Evolutionary conservation across 2,329 filamentous ascomycete species (phyloP).

Genomic region (Didymella pomorum): DNA sequence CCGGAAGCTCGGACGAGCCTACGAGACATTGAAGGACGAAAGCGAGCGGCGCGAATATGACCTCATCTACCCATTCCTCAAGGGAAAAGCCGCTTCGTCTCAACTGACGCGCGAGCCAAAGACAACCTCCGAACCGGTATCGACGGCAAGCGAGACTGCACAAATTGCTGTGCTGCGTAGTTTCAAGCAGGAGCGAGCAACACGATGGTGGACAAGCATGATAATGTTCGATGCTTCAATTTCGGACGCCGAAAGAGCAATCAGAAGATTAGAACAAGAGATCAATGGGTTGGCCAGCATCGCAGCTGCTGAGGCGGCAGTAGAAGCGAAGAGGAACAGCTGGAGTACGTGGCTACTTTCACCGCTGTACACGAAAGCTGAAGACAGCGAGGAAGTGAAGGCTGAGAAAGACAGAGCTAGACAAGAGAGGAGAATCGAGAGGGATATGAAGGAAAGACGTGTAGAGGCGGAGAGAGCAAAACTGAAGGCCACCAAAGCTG

Average conservation of each 20-base stretch:
- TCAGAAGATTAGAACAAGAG: conserved; percentile 35
- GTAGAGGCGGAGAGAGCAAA: conserved; percentile 27
- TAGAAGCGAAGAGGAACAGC: conserved; percentile 43
- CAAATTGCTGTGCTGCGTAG: conserved; percentile 40
- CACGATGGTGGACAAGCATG: conserved; percentile 38
- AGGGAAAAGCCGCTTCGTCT: conserved; percentile 3
- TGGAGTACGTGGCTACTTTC: conserved; percentile 41
- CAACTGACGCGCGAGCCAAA: background rate
- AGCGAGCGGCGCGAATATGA: conserved; percentile 45
- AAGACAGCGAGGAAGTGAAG: conserved; percentile 47
- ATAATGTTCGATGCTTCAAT: conserved; percentile 21
- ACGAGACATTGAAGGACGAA: conserved; percentile 49
- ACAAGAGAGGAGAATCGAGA: conserved; percentile 44
- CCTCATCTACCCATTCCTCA: conserved; percentile 41
- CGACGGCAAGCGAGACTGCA: conserved; percentile 19
- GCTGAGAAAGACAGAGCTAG: conserved; percentile 41
- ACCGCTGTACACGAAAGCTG: conserved; percentile 36
- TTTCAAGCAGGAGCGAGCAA: conserved; percentile 40
- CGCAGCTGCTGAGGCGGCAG: conserved; percentile 36
- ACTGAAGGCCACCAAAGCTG: conserved; percentile 27
- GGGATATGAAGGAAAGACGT: conserved; percentile 45
- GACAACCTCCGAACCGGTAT: background rate
- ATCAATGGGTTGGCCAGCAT: conserved; percentile 41
- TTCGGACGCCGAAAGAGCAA: conserved; percentile 25
- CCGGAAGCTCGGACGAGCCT: conserved; percentile 44